phyloP scores from a whole-genome alignment of 148 eudicot species.

The Camellia japonica region DNA sequence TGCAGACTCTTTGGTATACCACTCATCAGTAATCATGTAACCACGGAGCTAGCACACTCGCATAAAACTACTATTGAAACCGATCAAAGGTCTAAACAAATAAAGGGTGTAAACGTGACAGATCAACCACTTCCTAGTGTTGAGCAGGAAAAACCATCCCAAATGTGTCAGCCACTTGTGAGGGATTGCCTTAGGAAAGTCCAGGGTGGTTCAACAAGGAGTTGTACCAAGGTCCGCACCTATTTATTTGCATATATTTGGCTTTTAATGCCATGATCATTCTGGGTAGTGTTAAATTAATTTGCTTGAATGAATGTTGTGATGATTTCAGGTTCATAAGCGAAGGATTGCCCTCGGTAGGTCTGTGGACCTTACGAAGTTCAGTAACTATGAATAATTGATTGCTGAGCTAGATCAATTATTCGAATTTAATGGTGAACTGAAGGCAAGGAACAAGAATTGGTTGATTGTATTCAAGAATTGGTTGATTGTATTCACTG shows the following conservation, averaged over 20 bases:
- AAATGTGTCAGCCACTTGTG: conserved; percentile 23
- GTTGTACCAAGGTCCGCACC: conserved; percentile 77
- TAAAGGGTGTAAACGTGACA: conserved; percentile 40
- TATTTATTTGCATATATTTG: not conserved
- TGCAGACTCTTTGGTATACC: conserved; percentile 87
- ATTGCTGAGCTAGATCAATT: conserved; percentile 74
- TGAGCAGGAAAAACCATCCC: conserved; percentile 52
- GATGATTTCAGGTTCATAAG: conserved; percentile 76
- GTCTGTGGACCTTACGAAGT: conserved; percentile 89
- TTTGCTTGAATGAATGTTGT: not conserved
- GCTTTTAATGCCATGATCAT: not conserved
- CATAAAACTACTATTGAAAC: conserved; percentile 32
- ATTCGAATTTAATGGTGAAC: conserved; percentile 84
- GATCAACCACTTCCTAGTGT: conserved; percentile 32
- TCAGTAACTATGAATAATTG: conserved; percentile 68
- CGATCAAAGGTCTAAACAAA: conserved; percentile 47
- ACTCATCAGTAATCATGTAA: conserved; percentile 40
- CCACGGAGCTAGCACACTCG: conserved; percentile 29
- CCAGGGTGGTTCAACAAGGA: conserved; percentile 65
- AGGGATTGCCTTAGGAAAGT: conserved; percentile 54
- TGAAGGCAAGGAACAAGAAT: conserved; percentile 56
- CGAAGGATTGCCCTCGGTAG: conserved; percentile 93
- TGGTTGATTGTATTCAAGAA: conserved; percentile 85
- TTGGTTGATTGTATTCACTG: conserved; percentile 88
- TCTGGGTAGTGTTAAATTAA: not conserved